phyloP scores from a whole-genome alignment of 257 asterid genomes.

The Dorcoceras hygrometricum region DNA sequence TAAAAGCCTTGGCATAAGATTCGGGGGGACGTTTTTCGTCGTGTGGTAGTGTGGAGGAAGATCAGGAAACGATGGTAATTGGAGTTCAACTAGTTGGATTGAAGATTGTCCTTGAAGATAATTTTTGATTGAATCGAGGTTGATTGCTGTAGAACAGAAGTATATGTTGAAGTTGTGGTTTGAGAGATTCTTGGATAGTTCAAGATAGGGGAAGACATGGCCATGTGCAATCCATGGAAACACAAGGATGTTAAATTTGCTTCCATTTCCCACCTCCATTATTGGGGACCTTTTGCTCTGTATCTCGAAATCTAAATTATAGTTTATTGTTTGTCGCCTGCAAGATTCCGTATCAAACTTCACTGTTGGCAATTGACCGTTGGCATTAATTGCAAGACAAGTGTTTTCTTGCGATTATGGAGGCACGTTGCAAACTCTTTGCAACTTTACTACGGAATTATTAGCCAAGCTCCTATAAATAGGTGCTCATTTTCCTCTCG shows the following conservation, averaged over 20 bases:
- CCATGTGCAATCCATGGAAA: slow-evolving; percentile 39
- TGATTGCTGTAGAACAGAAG: slow-evolving; percentile 14
- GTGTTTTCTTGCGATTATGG: no score
- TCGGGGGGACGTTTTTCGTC: slow-evolving; percentile 30
- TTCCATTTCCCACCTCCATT: no score
- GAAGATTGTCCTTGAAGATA: background rate
- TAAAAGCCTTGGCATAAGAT: slow-evolving; percentile 21
- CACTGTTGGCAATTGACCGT: no score
- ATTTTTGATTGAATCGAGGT: slow-evolving; percentile 13
- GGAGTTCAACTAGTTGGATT: slow-evolving; percentile 24
- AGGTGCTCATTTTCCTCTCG: no score
- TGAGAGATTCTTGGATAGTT: slow-evolving; percentile 34
- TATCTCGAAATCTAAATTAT: no score
- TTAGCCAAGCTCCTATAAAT: no score
- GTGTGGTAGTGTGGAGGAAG: slow-evolving; percentile 36
- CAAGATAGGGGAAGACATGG: slow-evolving; percentile 34
- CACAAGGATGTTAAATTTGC: slow-evolving; percentile 24
- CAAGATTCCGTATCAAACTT: no score
- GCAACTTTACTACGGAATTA: no score
- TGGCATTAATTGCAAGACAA: no score
- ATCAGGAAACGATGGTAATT: slow-evolving; percentile 24
- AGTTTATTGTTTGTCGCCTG: no score
- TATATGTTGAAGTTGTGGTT: slow-evolving; percentile 22
- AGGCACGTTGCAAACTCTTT: no score
- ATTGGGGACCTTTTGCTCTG: no score